Percentiles rank a stretch among this genome's conserved stretches.
These are phyloP conservation scores for Candolleomyces efflorescens DNA, from an alignment of 768 basidiomycete genomes.

Conservation along the genomic window DNA sequence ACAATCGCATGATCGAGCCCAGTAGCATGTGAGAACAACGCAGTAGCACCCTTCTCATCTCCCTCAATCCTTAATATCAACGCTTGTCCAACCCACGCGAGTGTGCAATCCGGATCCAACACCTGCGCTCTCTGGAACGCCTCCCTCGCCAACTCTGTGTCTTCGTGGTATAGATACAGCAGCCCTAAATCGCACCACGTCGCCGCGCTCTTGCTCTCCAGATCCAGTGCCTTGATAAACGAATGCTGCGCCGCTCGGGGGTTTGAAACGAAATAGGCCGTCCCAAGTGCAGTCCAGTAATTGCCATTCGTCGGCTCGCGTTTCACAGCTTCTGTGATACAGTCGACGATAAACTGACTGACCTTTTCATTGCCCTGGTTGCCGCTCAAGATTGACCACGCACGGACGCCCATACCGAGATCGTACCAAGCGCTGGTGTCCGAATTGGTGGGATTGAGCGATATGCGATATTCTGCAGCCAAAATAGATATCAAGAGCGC, in stretches of 20 bases:
- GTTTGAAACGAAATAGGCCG: conserved; percentile 60
- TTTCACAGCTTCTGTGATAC: conserved; percentile 68
- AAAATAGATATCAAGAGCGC: conserved; percentile 1
- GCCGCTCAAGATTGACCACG: conserved; percentile 33
- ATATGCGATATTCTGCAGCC: conserved; percentile 6
- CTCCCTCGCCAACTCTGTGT: conserved; percentile 80
- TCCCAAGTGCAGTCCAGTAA: conserved; percentile 84
- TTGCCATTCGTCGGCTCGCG: conserved; percentile 64
- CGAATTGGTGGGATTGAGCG: neutral
- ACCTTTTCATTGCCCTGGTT: conserved; percentile 3
- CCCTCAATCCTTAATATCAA: conserved; percentile 60
- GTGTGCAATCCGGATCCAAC: conserved; percentile 83
- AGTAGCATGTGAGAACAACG: conserved; percentile 72
- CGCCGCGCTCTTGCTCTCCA: conserved; percentile 75
- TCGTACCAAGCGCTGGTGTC: conserved; percentile 64
- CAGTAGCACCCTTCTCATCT: conserved; percentile 55
- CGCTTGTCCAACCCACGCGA: conserved; percentile 90
- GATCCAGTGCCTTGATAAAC: conserved; percentile 83
- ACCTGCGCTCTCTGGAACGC: conserved; percentile 86
- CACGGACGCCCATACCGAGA: conserved; percentile 57
- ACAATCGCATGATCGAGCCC: conserved; percentile 56
- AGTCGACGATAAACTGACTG: conserved; percentile 23
- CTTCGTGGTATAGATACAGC: conserved; percentile 75
- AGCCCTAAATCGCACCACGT: conserved; percentile 90
- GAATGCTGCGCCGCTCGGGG: conserved; percentile 85